Evolutionary conservation across 2,329 filamentous ascomycete species (phyloP).

Genomic region (Botryotinia convoluta): DNA sequence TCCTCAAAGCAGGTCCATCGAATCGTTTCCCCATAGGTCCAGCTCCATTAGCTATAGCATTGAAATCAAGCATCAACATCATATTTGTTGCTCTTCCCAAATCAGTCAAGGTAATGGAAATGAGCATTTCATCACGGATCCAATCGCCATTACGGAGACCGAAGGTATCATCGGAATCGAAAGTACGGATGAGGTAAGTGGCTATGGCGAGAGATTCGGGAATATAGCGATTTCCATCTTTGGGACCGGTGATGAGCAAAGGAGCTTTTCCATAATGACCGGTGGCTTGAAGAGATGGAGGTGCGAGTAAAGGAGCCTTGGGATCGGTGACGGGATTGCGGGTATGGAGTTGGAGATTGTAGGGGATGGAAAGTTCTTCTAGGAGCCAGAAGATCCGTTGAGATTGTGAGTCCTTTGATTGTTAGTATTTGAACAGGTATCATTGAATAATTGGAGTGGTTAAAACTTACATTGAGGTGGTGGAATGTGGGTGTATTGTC

Average conservation of each 20-base stretch:
- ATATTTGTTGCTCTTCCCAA: slow-evolving; percentile 24
- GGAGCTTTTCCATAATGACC: slow-evolving; percentile 87
- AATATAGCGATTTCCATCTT: slow-evolving; percentile 31
- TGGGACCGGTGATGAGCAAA: slow-evolving; percentile 49
- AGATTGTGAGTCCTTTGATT: slow-evolving; percentile 57
- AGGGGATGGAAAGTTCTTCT: slow-evolving; percentile 67
- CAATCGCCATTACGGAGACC: slow-evolving; percentile 33
- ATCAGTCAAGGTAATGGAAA: slow-evolving; percentile 28
- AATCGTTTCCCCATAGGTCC: slow-evolving; percentile 16
- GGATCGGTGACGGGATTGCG: slow-evolving; percentile 54
- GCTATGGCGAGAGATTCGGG: slow-evolving; percentile 37
- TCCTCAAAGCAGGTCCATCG: slow-evolving; percentile 25
- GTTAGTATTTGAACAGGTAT: background rate
- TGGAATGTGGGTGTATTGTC: slow-evolving; percentile 31
- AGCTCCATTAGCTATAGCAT: slow-evolving; percentile 17
- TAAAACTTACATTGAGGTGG: slow-evolving; percentile 30
- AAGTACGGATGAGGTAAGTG: slow-evolving; percentile 39
- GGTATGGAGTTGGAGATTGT: slow-evolving; percentile 72
- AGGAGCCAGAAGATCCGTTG: slow-evolving; percentile 68
- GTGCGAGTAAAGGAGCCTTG: slow-evolving; percentile 51
- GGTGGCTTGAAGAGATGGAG: slow-evolving; percentile 64
- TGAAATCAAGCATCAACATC: slow-evolving; percentile 33
- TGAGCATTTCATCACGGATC: slow-evolving; percentile 37
- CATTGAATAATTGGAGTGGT: background rate
- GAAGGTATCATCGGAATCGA: slow-evolving; percentile 36